Evolutionary conservation across 2,329 filamentous ascomycete genomes (phyloP).

Genomic region (Paramyrothecium roridum): DNA sequence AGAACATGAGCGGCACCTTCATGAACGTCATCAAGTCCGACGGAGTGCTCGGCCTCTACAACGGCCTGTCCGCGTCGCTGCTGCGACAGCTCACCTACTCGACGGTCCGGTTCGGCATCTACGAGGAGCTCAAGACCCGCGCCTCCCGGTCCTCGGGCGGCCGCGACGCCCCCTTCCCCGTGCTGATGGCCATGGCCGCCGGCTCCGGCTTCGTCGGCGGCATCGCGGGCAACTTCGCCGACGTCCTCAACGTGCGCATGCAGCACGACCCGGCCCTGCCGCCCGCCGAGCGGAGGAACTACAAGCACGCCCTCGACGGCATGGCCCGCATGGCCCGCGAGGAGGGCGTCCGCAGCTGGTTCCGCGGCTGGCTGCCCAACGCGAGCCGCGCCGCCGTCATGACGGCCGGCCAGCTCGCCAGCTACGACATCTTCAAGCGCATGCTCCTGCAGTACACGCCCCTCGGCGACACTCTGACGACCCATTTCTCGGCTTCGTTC

Average conservation of each 20-base stretch:
- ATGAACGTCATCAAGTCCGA: slow-evolving; percentile 73
- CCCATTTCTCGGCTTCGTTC: slow-evolving; percentile 76
- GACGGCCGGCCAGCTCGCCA: slow-evolving; percentile 81
- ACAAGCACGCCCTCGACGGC: slow-evolving; percentile 84
- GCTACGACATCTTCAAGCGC: slow-evolving; percentile 79
- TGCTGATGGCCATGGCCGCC: slow-evolving; percentile 80
- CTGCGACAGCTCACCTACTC: slow-evolving; percentile 94
- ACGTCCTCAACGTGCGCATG: slow-evolving; percentile 98
- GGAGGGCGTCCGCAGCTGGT: slow-evolving; percentile 74
- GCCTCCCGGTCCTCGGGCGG: slow-evolving; percentile 43
- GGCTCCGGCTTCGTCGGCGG: slow-evolving; percentile 85
- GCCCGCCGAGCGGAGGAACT: slow-evolving; percentile 72
- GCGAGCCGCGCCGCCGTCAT: slow-evolving; percentile 78
- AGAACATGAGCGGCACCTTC: slow-evolving; percentile 83
- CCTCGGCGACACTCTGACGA: slow-evolving; percentile 66
- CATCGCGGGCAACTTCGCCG: slow-evolving; percentile 87
- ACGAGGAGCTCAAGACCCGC: slow-evolving; percentile 83
- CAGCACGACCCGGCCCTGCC: slow-evolving; percentile 86
- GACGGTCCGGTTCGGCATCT: slow-evolving; percentile 93
- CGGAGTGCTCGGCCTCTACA: slow-evolving; percentile 80
- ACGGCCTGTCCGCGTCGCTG: slow-evolving; percentile 86
- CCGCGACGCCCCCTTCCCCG: slow-evolving; percentile 62
- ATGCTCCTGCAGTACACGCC: slow-evolving; percentile 64
- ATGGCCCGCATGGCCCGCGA: slow-evolving; percentile 81
- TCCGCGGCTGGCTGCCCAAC: slow-evolving; percentile 84